Conservation (phyloP, 305 asterid genomes). For the Fraxinus sp. region DNA sequence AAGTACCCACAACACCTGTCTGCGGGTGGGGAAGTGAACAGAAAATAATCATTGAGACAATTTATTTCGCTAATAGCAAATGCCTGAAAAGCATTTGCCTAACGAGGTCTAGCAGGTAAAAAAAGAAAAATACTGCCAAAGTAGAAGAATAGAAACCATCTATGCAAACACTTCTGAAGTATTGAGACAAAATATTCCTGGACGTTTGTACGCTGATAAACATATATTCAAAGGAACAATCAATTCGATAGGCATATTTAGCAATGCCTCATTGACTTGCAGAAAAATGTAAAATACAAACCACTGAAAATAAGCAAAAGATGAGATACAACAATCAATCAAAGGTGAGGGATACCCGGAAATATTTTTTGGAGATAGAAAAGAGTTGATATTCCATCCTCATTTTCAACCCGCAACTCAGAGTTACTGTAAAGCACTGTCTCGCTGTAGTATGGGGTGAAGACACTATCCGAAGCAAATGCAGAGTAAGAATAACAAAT, state of each 20-base stretch:
- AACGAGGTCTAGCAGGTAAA: neutral
- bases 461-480: constrained; percentile 64
- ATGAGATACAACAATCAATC: constrained; percentile 8
- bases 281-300: constrained; percentile 20
- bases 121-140: neutral
- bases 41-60: neutral
- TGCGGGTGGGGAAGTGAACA: neutral
- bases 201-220: neutral
- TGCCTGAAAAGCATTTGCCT: neutral
- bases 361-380: constrained; percentile 97
- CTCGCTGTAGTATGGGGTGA: constrained; percentile 99
- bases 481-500: constrained; percentile 21
- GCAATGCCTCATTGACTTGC: constrained; percentile 2
- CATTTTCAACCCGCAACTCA: constrained; percentile 88
- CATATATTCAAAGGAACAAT: neutral
- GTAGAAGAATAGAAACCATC: neutral
- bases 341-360: constrained; percentile 59
- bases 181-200: neutral
- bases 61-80: neutral
- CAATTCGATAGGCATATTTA: neutral
- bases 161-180: neutral
- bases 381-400: constrained; percentile 93
- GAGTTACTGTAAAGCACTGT: constrained; percentile 93
- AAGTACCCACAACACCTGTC: neutral
- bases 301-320: constrained; percentile 11